Evolutionary conservation across 805 yeast genomes (phyloP).

Genomic region (Myxozyma geophila): DNA sequence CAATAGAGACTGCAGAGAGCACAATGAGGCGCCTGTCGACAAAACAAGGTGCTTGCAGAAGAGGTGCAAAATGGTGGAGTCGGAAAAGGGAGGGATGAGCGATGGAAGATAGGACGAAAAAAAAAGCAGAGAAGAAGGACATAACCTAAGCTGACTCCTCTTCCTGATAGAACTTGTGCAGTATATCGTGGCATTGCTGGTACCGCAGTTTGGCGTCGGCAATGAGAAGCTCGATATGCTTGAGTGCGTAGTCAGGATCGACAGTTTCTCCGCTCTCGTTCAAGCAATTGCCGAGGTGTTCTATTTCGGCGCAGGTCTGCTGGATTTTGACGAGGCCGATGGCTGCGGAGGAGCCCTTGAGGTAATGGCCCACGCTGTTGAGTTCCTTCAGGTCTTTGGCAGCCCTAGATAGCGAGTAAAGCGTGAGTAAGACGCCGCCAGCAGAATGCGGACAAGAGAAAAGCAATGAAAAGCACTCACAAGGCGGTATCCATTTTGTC

Average conservation of each 20-base stretch:
- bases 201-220: constrained; percentile 45
- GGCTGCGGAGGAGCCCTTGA: constrained; percentile 95
- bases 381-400: constrained; percentile 56
- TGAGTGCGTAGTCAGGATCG: constrained; percentile 44
- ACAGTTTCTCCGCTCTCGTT: constrained; percentile 45
- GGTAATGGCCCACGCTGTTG: constrained; percentile 83
- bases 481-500: constrained; percentile 67
- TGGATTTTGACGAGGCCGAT: constrained; percentile 83
- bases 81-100: neutral
- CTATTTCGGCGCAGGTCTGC: constrained; percentile 89
- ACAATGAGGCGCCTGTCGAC: too few species aligned
- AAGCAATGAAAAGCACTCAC: constrained; percentile 11
- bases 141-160: too few species aligned
- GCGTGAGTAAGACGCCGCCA: neutral
- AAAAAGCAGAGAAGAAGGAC: neutral
- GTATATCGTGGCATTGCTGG: constrained; percentile 38
- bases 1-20: too few species aligned
- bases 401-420: constrained; percentile 12
- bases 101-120: neutral
- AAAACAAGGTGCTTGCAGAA: neutral
- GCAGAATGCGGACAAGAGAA: neutral
- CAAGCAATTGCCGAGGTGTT: constrained; percentile 72
- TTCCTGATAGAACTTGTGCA: too few species aligned
- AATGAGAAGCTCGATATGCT: constrained; percentile 40
- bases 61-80: neutral